These are phyloP conservation scores for Neurospora hispaniola DNA, from an alignment of 495 filamentous ascomycete genomes.

Conservation along the genomic window DNA sequence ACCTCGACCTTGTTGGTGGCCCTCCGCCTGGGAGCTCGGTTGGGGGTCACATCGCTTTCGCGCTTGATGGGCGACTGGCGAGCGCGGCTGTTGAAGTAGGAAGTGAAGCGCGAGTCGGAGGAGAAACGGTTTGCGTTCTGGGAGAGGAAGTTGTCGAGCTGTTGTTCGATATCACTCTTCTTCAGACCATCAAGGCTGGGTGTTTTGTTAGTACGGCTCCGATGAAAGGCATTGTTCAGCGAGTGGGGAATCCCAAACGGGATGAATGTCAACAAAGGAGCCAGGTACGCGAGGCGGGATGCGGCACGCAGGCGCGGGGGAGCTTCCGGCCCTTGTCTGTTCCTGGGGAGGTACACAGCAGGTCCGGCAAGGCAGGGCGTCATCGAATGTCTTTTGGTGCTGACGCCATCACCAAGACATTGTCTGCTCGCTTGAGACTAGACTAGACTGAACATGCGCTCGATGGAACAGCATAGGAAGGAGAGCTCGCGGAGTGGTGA, in stretches of 20 bases:
- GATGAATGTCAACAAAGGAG: conserved; percentile 1
- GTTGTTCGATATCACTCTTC: conserved; percentile 71
- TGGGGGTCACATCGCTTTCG: conserved; percentile 25
- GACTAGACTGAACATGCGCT: neutral
- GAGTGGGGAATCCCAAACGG: neutral
- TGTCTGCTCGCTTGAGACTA: neutral
- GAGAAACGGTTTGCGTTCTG: conserved; percentile 50
- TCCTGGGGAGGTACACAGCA: neutral
- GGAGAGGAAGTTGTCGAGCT: conserved; percentile 66
- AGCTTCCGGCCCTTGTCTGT: neutral
- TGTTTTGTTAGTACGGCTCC: neutral
- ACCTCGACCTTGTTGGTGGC: conserved; percentile 36
- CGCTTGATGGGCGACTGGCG: conserved; percentile 68
- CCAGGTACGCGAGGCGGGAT: neutral
- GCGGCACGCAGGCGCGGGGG: neutral
- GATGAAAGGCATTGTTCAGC: neutral
- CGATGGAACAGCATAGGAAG: neutral
- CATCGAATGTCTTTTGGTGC: neutral
- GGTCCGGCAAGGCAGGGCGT: neutral
- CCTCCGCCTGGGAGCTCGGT: conserved; percentile 33
- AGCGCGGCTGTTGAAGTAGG: conserved; percentile 64
- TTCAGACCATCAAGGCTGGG: conserved; percentile 58
- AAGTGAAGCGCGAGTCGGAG: conserved; percentile 50
- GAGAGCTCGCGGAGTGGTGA: neutral
- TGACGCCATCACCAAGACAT: neutral